Percentiles rank a stretch among this genome's conserved stretches.
Evolutionary conservation across 2,329 filamentous ascomycete genomes (phyloP).

Genomic region (Aureobasidium sp.): DNA sequence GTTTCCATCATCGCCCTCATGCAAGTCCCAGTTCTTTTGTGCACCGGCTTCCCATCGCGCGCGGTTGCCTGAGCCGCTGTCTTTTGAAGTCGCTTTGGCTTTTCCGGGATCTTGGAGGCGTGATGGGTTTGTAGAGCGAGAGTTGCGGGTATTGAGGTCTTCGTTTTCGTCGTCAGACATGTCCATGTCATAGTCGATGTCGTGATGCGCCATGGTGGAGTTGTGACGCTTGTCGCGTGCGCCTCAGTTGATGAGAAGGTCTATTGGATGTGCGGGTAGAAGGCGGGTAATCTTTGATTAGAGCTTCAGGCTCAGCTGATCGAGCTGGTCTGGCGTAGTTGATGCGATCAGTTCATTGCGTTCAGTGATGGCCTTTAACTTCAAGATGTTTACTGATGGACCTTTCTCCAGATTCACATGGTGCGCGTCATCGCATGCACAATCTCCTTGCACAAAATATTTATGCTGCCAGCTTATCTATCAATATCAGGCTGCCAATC

Average conservation of each 20-base stretch:
- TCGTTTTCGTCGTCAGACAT: conserved; percentile 16
- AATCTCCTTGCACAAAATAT: too few relatives aligned
- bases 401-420: background rate
- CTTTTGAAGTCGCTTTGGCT: background rate
- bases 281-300: background rate
- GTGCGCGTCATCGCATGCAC: background rate
- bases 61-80: background rate
- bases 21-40: conserved; percentile 27
- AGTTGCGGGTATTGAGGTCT: background rate
- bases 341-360: background rate
- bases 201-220: conserved; percentile 8
- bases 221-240: background rate
- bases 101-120: conserved; percentile 1
- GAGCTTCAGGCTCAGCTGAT: background rate
- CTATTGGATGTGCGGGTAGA: background rate
- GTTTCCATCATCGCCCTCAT: conserved; percentile 29
- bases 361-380: background rate
- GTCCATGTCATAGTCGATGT: conserved; percentile 19
- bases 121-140: background rate
- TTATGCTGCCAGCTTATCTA: too few relatives aligned
- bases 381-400: background rate
- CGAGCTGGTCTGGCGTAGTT: background rate
- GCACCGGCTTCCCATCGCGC: conserved; percentile 29
- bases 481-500: too few relatives aligned
- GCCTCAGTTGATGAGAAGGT: background rate